Base-by-base conservation (phyloP, 2,329 filamentous ascomycete species). In the Cordyceps farinosa region DNA sequence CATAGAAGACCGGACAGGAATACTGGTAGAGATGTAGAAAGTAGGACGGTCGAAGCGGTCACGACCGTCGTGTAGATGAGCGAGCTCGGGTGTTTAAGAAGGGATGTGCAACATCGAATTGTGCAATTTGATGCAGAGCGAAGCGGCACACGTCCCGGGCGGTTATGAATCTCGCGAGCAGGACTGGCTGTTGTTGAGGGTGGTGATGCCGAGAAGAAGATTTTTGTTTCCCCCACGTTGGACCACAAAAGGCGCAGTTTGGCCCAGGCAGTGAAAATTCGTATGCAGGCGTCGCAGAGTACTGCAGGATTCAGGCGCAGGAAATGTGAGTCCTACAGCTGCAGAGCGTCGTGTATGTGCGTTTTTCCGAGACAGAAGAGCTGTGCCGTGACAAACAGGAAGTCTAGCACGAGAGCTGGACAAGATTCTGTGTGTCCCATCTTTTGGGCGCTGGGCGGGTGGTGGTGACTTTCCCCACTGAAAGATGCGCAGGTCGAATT, bases 1-100 rank as follows among this genome's bases (percentile, higher is more conserved):
- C 92, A 97, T 97, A 88, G 87, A 91, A 86, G 78, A 80, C 75
- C 72, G 71, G 66, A 67, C 66, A 65, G 63, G 15, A 10, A 38
- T 42, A 48, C 65, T 17, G 34, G 15, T 68, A 67, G 67, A 68
- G 66, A 62, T 65, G 64, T 10, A 36, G 38, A 32, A 66, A 59
- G 58, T 27, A 22, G 13, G 48, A 53, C 57, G 65, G 53, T 62
- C 53, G 65, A 64, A 64, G 65, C 65, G 67, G 68, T 68, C 68
- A 69, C 68, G 66, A 66, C 61, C 68, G 68, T 69, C 61, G 65
- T 64, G 64, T 53, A 69, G 62, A 64, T 65, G 66, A 65, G 67
- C 68, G 68, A 63, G 57, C 62, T 63, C 62, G 47, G 52, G 13
- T 17, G 30, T 50, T 56, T 50, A 56, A 30, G 44, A 62, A 17